These are phyloP conservation scores for Noccaea caerulescens DNA, from an alignment of 345 rosid species.

Conservation along the genomic window DNA sequence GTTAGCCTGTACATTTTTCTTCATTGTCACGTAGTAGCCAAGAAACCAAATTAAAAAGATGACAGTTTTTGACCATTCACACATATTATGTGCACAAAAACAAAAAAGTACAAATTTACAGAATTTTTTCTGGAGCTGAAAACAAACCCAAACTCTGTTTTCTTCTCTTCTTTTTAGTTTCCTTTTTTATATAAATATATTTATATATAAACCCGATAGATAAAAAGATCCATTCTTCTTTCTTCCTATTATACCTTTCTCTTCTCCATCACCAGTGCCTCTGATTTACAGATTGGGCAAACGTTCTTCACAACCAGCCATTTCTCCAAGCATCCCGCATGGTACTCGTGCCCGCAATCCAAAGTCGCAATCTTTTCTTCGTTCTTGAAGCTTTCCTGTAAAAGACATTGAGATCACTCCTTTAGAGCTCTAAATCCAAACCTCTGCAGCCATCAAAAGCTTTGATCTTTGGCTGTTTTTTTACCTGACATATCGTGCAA, in stretches of 20 bases:
- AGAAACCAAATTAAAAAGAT: slow-evolving; percentile 36
- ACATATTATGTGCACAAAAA: slow-evolving; percentile 45
- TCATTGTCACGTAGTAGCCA: slow-evolving; percentile 31
- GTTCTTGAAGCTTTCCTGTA: slow-evolving; percentile 68
- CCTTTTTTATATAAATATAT: slow-evolving; percentile 30
- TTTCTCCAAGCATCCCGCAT: slow-evolving; percentile 82
- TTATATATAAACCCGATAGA: slow-evolving; percentile 33
- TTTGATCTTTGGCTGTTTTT: slow-evolving; percentile 7
- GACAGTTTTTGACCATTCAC: slow-evolving; percentile 39
- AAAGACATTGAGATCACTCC: not conserved
- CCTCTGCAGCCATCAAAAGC: slow-evolving; percentile 11
- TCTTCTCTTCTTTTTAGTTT: slow-evolving; percentile 37
- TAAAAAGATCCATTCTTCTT: slow-evolving; percentile 38
- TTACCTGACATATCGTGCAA: slow-evolving; percentile 96
- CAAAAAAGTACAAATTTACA: slow-evolving; percentile 44
- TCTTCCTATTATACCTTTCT: slow-evolving; percentile 38
- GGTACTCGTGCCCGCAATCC: slow-evolving; percentile 89
- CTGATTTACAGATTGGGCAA: slow-evolving; percentile 91
- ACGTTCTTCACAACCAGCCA: slow-evolving; percentile 87
- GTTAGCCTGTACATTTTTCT: slow-evolving; percentile 38
- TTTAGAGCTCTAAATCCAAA: slow-evolving; percentile 19
- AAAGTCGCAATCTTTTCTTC: slow-evolving; percentile 70
- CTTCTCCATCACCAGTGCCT: slow-evolving; percentile 60
- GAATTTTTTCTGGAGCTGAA: slow-evolving; percentile 41
- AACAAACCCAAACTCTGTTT: slow-evolving; percentile 44